Evolutionary conservation across 495 filamentous ascomycete genomes (phyloP), one percentile per base, ranked within the genome.

Genomic region (Rhypophila decipiens): DNA sequence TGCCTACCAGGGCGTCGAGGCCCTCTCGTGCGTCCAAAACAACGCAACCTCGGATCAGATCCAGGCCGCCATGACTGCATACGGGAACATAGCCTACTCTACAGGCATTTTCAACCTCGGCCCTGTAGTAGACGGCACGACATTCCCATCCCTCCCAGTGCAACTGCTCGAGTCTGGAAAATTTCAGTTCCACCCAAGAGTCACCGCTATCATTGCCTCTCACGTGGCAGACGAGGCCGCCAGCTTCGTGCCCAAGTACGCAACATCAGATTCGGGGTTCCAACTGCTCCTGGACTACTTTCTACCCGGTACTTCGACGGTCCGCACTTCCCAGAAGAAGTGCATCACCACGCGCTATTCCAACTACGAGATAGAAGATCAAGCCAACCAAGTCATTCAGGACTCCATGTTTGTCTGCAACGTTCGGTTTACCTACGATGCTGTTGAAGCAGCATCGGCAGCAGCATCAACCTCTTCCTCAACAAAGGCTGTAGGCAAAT

Each of bases 211-310:
- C n/a, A n/a, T n/a, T n/a, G n/a, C n/a, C n/a, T 65, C 63, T 9
- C 71, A 74, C 42, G 60, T 63, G 15, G 52, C 65, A 13, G 63
- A 73, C 38, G 71, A 73, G 55, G 44, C 64, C 18, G 58, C 56
- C 5, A 43, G 69, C 7, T 71, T 73, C 40, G 64, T 66, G 2
- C 56, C 54, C 42, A 62, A 65, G 42, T 58, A 72, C 55, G 68
- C 79, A 20, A 70, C 65, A 19, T 75, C 75, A 17, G 70, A 78
- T 33, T 65, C 68, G 18, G 66, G 78, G 42, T 80, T 79, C 63
- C 67, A 64, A 24, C 49, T 70, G 17, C 71, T 71, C 20, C 65
- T 67, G 5, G 50, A 64, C 15, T 67, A 70, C 52, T 18, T 68
- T 59, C 49, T 71, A 73, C 38, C 60, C 66, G n/a, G n/a, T 15